These are phyloP conservation scores for Penicillium olsonii DNA, from an alignment of 2,329 filamentous ascomycete genomes.

Conservation along the genomic window DNA sequence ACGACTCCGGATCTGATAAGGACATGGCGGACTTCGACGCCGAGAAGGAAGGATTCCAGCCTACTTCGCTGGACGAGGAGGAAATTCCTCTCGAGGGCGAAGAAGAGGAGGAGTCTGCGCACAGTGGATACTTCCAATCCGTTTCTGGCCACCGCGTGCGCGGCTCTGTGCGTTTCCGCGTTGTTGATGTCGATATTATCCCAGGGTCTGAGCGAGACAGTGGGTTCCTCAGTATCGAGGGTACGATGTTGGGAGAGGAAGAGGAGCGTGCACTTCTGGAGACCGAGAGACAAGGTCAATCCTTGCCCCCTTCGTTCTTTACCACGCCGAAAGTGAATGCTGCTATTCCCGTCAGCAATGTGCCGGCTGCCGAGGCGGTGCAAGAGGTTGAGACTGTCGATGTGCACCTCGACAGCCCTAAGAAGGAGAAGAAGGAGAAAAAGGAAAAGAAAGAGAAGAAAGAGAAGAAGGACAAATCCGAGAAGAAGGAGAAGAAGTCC, in stretches of 20 bases:
- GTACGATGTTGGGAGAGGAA: constrained; percentile 73
- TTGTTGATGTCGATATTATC: constrained; percentile 75
- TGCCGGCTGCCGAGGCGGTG: constrained; percentile 12
- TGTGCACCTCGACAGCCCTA: constrained; percentile 15
- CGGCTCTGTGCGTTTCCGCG: constrained; percentile 72
- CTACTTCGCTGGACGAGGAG: constrained; percentile 35
- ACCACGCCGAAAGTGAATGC: constrained; percentile 18
- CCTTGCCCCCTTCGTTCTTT: constrained; percentile 23
- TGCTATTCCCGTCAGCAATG: constrained; percentile 20
- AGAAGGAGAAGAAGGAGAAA: constrained; percentile 16
- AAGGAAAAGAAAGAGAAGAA: constrained; percentile 25
- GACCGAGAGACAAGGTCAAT: constrained; percentile 51
- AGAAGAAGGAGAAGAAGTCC: constrained; percentile 12
- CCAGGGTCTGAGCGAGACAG: constrained; percentile 70
- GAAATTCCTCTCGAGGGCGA: constrained; percentile 42
- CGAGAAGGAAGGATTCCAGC: constrained; percentile 43
- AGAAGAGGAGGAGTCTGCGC: constrained; percentile 52
- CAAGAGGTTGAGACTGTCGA: constrained; percentile 20
- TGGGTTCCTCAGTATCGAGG: constrained; percentile 82
- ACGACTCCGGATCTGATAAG: constrained; percentile 26
- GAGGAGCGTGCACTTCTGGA: constrained; percentile 64
- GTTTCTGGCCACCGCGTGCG: constrained; percentile 67
- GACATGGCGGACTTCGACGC: constrained; percentile 32
- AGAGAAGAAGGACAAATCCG: constrained; percentile 25
- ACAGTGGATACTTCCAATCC: constrained; percentile 74